These are phyloP conservation scores for Chrysoporthe deuterocubensis DNA, from an alignment of 2,329 filamentous ascomycete species.

Conservation along the genomic window DNA sequence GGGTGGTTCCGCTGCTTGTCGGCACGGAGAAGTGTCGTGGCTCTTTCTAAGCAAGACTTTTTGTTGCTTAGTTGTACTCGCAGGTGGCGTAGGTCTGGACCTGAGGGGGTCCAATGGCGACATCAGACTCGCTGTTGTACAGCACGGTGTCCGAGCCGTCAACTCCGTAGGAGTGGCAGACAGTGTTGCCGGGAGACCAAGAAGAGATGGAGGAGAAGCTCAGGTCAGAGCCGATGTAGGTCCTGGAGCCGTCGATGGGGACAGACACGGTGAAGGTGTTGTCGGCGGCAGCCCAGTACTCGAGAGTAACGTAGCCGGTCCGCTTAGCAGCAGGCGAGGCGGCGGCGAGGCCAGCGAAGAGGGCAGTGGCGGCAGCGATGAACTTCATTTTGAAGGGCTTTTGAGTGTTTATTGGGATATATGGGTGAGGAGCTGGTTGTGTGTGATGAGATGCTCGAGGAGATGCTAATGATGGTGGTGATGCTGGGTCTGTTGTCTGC, in stretches of 20 bases:
- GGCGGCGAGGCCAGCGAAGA: conserved; percentile 29
- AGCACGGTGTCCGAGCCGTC: conserved; percentile 26
- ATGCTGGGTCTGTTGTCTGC: not conserved
- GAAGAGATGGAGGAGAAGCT: conserved; percentile 28
- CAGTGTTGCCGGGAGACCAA: conserved; percentile 18
- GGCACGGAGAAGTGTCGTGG: not conserved
- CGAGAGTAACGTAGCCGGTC: conserved; percentile 21
- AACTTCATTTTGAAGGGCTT: conserved; percentile 25
- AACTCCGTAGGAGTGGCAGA: conserved; percentile 27
- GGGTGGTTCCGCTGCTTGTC: not conserved
- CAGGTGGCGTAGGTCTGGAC: conserved; percentile 24
- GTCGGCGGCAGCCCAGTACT: conserved; percentile 29
- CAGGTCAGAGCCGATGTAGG: conserved; percentile 24
- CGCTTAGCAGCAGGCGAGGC: conserved; percentile 25
- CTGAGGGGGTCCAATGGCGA: conserved; percentile 30
- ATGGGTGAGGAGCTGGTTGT: not conserved
- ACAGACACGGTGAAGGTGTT: conserved; percentile 22
- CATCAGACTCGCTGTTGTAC: conserved; percentile 19
- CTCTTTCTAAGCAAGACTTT: not conserved
- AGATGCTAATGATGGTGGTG: conserved; percentile 18
- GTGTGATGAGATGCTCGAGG: not conserved
- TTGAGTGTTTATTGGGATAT: not conserved
- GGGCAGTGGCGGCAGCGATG: conserved; percentile 22
- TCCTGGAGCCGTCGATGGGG: conserved; percentile 24
- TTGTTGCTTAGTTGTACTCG: not conserved